Evolutionary conservation across 768 basidiomycete genomes (phyloP), one percentile per base, ranked within the genome.

Genomic region (Suillus plorans): DNA sequence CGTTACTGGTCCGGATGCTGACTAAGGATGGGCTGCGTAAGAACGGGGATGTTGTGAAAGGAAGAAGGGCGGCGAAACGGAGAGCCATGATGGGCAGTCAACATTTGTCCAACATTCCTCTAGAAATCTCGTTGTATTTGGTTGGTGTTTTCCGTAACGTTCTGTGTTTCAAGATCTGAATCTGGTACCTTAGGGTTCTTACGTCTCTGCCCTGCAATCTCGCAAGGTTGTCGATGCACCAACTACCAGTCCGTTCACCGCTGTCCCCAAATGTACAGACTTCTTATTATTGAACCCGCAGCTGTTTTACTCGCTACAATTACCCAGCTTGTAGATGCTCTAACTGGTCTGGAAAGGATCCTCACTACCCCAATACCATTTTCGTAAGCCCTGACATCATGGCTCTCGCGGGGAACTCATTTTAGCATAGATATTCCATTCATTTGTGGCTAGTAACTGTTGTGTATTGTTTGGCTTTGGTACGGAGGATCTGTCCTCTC

Each of bases 281-380:
- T 57, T 50, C 45, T 60, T 28, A 47, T 25, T 50, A 13, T 22
- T 52, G 50, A 50, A 49, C 52, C 61, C 64, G 16, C 66, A 89
- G 87, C 80, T 68, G 72, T 72, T 14, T 77, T 91, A 20, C 61
- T 87, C 0, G 71, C 66, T 2, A 72, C 86, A 5, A 72, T 90
- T 10, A 84, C 81, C 68, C 80, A 82, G 65, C 81, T 90, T 25
- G 85, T 87, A 4, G 88, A 90, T 63, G 82, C 85, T 36, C 76
- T 91, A 57, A 90, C 89, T 13, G 87, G 87, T 5, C 78, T 91
- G 1, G 90, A 92, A 69, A 79, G 90, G 49, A 89, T 91, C 66
- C 79, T 92, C 5, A 91, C 89, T 0, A 89, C 89, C 1, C 89
- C 90, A 4, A 89, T 92, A 53, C 90, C 89, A 12, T 91, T 89